Conservation (phyloP, 129 eudicot species). For the Flaveria robusta region DNA sequence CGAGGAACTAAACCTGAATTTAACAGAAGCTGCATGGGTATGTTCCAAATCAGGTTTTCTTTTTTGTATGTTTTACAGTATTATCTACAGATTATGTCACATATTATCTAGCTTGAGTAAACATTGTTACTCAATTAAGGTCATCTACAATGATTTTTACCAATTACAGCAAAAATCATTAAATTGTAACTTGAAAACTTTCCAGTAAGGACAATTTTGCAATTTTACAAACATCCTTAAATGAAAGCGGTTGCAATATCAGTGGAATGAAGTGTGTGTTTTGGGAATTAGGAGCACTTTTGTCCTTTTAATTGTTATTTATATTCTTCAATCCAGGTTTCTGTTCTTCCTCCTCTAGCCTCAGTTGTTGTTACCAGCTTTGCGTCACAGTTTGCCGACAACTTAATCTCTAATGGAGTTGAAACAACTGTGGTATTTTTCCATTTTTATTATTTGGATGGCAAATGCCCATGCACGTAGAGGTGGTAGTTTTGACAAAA, state of each 20-base stretch:
- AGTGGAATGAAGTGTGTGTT: constrained; percentile 4
- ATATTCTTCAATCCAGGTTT: constrained; percentile 59
- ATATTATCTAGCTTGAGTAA: background rate
- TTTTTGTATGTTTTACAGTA: constrained; percentile 21
- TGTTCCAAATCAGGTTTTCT: constrained; percentile 18
- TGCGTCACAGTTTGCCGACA: constrained; percentile 91
- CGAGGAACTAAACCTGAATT: constrained; percentile 81
- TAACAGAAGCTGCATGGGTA: constrained; percentile 99
- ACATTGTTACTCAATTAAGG: background rate
- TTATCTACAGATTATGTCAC: background rate
- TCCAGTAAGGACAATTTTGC: background rate
- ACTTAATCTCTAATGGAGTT: constrained; percentile 73
- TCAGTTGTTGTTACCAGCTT: constrained; percentile 78
- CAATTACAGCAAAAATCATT: background rate
- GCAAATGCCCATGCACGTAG: constrained; percentile 8
- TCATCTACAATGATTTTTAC: background rate
- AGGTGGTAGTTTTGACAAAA: constrained; percentile 6
- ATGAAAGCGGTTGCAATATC: background rate
- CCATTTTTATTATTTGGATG: background rate
- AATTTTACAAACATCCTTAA: background rate
- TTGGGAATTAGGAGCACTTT: background rate
- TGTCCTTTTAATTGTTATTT: constrained; percentile 9
- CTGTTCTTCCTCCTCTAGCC: constrained; percentile 94
- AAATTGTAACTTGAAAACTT: background rate
- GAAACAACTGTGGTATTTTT: constrained; percentile 75